These are phyloP conservation scores for Thymus mandschuricus DNA, from an alignment of 257 asterid species.

Conservation along the genomic window DNA sequence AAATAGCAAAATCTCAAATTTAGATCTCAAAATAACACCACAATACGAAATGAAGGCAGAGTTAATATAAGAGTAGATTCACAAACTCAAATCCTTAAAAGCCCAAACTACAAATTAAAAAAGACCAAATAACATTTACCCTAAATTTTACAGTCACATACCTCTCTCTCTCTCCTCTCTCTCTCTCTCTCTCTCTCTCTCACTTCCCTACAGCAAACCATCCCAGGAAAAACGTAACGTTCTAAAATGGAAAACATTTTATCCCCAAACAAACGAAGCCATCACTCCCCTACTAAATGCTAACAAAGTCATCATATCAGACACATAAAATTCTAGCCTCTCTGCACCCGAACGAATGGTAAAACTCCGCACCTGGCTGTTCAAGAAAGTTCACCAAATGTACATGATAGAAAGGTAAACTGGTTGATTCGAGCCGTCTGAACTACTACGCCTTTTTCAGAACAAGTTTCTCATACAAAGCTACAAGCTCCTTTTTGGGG, in stretches of 20 bases:
- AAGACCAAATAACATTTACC: no score
- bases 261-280: not conserved
- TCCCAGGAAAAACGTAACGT: conserved; percentile 12
- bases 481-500: conserved; percentile 65
- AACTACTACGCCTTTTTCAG: conserved; percentile 51
- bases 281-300: conserved; percentile 10
- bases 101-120: conserved; percentile 16
- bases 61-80: not conserved
- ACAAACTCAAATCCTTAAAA: not conserved
- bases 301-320: not conserved
- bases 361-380: not conserved
- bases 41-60: not conserved
- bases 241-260: not conserved
- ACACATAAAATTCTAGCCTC: not conserved
- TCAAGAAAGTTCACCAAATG: conserved; percentile 13
- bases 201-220: not conserved
- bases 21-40: not conserved
- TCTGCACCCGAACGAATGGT: conserved; percentile 2
- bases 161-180: no score
- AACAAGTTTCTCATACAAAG: conserved; percentile 70
- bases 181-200: no score
- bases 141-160: not conserved
- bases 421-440: not conserved
- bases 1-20: not conserved
- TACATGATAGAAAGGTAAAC: conserved; percentile 19